Percentiles rank a stretch among this genome's conserved stretches.
These are phyloP conservation scores for Datisca glomerata DNA, from an alignment of 306 rosid species.

Conservation along the genomic window DNA sequence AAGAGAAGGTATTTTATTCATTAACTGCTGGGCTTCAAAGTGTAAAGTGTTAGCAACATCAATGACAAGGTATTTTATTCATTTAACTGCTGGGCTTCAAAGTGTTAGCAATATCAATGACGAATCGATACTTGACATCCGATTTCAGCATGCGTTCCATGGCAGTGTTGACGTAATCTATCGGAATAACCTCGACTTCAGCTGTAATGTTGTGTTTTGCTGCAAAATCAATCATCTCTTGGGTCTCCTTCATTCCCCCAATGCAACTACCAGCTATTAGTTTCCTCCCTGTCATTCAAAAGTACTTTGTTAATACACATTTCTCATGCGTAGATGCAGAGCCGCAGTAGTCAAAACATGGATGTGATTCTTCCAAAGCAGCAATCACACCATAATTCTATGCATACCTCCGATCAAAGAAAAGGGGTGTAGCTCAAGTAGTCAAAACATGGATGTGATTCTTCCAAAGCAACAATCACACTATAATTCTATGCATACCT, in stretches of 20 bases:
- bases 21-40: too few relatives aligned
- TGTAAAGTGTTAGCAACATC: too few relatives aligned
- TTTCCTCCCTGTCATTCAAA: slow-evolving; percentile 23
- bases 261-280: slow-evolving; percentile 26
- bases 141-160: slow-evolving; percentile 9
- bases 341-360: too few relatives aligned
- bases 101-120: slow-evolving; percentile 13
- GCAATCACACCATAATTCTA: too few relatives aligned
- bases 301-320: too few relatives aligned
- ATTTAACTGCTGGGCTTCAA: slow-evolving; percentile 1
- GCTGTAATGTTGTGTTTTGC: slow-evolving; percentile 12
- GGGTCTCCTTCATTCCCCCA: slow-evolving; percentile 46
- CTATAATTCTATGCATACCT: slow-evolving; percentile 24
- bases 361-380: too few relatives aligned
- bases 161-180: slow-evolving; percentile 10
- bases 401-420: slow-evolving; percentile 22
- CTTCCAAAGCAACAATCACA: too few relatives aligned
- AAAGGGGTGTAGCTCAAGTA: slow-evolving; percentile 14
- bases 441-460: too few relatives aligned
- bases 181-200: slow-evolving; percentile 11
- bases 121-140: slow-evolving; percentile 16
- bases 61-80: too few relatives aligned
- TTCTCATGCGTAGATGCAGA: too few relatives aligned
- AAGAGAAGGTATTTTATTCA: too few relatives aligned
- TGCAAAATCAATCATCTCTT: slow-evolving; percentile 30